Evolutionary conservation across 305 asterid genomes (phyloP), one percentile per base, ranked within the genome.

Genomic region (Fraxinus angustifolia): DNA sequence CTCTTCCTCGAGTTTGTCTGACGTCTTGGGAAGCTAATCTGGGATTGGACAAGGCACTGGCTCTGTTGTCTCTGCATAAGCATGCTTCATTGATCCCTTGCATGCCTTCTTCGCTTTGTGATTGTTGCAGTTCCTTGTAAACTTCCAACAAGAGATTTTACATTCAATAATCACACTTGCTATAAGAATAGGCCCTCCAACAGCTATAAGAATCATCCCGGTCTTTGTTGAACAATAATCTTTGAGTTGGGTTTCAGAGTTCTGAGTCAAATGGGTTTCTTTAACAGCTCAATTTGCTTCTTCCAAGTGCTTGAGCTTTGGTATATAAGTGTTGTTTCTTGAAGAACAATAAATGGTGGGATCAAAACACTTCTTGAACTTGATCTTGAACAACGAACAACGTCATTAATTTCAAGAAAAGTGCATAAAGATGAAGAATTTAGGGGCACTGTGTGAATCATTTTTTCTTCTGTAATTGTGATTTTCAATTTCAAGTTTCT

Each of bases 141-240:
- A 79, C 87, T 87, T 4, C 93, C 87, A 40, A 92, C 90, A 2
- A 96, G 97, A 42, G 96, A 91, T 85, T 94, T 94, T n/a, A 92
- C 89, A 70, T 96, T 89, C 91, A 12, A 89, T 85, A 28, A 96
- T 92, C 82, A 94, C 84, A 87, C 90, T 90, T 78, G 92, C 98
- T 17, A 94, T 95, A 96, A 85, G 91, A 92, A 84, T 95, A 95
- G 48, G 98, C 97, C 85, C 82, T 77, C 98, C 98, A 91, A 87
- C 98, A 92, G 87, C 93, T 82, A 80, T 91, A 94, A 1, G 90
- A 87, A 10, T 85, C 92, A 58, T 93, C 97, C 78, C 98, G 98
- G 33, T 95, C 97, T 14, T 90, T 4, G 91, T 90, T 84, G 86
- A 86, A 78, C 98, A 93, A 73, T 95, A 90, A 90, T 93, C 99